Base-by-base conservation (phyloP, 345 rosid species). In the Lepidium africanum region DNA sequence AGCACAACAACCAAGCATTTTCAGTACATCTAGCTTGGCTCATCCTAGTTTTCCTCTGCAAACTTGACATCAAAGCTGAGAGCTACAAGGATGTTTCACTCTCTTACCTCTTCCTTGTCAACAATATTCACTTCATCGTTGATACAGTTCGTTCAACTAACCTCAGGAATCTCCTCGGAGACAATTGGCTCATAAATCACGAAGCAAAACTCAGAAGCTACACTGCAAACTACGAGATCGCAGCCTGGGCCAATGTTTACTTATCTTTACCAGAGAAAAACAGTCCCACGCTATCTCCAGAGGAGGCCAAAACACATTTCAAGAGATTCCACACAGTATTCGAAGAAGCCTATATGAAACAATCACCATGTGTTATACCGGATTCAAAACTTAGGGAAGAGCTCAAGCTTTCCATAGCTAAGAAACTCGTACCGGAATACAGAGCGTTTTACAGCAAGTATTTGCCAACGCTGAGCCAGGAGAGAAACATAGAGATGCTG, bases 21-120 rank as follows among this genome's bases (percentile, higher is more conserved):
- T 70, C 91, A 0, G 38, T 75, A 52, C 80, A 87, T 32, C 70
- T 90, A 21, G 88, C 90, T 10, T 83, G 97, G 94, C 82, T 93
- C 35, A 73, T 85, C 51, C 81, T 90, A 1, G 82, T 78, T 49
- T 72, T 90, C 33, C 68, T 87, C 6, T 93, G 98, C 80, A 93
- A 88, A 62, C 85, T 93, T 45, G 92, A 90, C 67, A 70, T 79
- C 40, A 87, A 80, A 67, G 85, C 92, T 5, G 77, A 69, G 77
- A 67, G 41, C 2, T 83, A 88, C 87, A 85, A 80, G 50, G 90
- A 93, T 27, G 81, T 76, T 2, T 70, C 97, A 1, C 70, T 85
- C 27, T 83, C 92, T 0, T 88, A 93, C 61, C 83, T 90, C 59
- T 93, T 87, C 81, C 82, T 90, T 0, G 88, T 91, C 7, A 93